Conservation (phyloP, 495 filamentous ascomycete genomes). For the Trichoderma orchidacearum region DNA sequence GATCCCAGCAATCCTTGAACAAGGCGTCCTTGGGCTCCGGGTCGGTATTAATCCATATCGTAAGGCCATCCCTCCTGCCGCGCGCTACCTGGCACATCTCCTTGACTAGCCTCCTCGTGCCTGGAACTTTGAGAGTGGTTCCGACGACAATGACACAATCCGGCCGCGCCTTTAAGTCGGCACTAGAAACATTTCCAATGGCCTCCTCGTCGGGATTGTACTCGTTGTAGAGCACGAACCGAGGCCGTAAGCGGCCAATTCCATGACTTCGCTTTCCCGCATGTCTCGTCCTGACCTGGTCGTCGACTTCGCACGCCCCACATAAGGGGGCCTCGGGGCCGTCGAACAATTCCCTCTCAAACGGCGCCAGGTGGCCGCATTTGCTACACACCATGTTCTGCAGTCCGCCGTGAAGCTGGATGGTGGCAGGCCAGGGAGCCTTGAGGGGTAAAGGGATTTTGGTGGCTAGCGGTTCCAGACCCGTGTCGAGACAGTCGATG, state of each 20-base stretch:
- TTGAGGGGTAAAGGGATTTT: conserved; percentile 55
- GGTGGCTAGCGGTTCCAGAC: conserved; percentile 66
- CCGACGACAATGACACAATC: conserved; percentile 91
- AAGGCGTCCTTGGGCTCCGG: conserved; percentile 68
- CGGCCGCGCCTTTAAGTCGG: conserved; percentile 71
- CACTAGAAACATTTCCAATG: conserved; percentile 75
- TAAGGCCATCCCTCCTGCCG: conserved; percentile 70
- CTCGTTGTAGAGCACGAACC: conserved; percentile 96
- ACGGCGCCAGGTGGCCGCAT: conserved; percentile 62
- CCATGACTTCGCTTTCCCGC: conserved; percentile 88
- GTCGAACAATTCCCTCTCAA: conserved; percentile 68
- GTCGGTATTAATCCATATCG: conserved; percentile 89
- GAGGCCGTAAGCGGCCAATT: conserved; percentile 75
- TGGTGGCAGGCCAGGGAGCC: conserved; percentile 82
- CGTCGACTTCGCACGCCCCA: conserved; percentile 56
- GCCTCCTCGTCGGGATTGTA: conserved; percentile 92
- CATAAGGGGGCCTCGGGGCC: conserved; percentile 79
- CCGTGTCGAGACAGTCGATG: conserved; percentile 86
- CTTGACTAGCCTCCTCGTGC: conserved; percentile 74
- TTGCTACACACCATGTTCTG: conserved; percentile 95
- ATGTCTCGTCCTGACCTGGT: conserved; percentile 58
- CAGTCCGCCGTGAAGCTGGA: conserved; percentile 89
- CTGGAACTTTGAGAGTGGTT: conserved; percentile 88
- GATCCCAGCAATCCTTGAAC: conserved; percentile 82
- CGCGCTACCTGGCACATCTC: conserved; percentile 78